phyloP scores from a whole-genome alignment of 331 rosid species.

The Saraca asoca region DNA sequence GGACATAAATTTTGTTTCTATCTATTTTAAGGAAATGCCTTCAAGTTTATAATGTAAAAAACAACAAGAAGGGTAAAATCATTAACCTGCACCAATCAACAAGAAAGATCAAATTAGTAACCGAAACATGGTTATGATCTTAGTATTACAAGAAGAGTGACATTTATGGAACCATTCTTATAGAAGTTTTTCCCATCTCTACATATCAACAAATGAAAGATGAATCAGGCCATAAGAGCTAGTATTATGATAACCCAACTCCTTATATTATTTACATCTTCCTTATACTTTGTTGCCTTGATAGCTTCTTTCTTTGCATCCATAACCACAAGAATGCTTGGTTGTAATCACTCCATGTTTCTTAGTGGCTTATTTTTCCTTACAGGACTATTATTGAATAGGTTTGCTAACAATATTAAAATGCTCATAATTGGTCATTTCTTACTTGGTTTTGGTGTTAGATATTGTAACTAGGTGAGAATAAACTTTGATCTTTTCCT shows the following conservation, averaged over 20 bases:
- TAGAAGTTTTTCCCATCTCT: no score
- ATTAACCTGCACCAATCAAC: constrained; percentile 30
- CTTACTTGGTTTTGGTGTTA: constrained; percentile 29
- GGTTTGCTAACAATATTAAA: not conserved
- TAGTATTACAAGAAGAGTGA: constrained; percentile 22
- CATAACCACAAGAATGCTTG: constrained; percentile 5
- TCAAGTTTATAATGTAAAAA: no score
- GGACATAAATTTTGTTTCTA: no score
- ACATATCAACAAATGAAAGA: no score
- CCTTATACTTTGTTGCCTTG: constrained; percentile 26
- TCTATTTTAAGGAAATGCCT: no score
- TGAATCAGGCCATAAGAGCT: not conserved
- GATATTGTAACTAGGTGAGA: constrained; percentile 34
- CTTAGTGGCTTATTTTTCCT: constrained; percentile 32
- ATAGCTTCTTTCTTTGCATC: constrained; percentile 34
- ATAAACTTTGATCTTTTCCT: not conserved
- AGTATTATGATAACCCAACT: constrained; percentile 16
- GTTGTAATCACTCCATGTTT: constrained; percentile 31
- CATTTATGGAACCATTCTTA: no score
- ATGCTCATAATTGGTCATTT: constrained; percentile 37
- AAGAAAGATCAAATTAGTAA: no score
- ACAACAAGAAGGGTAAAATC: constrained; percentile 14
- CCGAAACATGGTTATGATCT: constrained; percentile 39
- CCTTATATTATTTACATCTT: constrained; percentile 32
- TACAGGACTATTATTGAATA: constrained; percentile 19